A percentile compares a stretch with the other conserved stretches of the same genome.
Evolutionary conservation across 805 yeast species (phyloP).

Genomic region (Candida khao-thaluensis): DNA sequence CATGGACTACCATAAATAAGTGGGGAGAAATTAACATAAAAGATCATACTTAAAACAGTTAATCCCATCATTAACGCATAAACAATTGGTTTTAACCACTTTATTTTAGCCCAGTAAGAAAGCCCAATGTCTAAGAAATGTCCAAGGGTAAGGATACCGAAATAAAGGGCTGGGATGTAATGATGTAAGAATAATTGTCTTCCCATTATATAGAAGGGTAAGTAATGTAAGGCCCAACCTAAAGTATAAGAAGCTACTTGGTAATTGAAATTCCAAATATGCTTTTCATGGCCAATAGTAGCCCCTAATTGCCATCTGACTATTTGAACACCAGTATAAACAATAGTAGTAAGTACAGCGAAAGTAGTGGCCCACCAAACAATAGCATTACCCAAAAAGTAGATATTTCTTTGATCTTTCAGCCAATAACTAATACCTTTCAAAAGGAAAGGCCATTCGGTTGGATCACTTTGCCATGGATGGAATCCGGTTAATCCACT

Average conservation of each 20-base stretch:
- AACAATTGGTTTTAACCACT: slow-evolving; percentile 40
- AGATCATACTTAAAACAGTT: slow-evolving; percentile 49
- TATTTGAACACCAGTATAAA: slow-evolving; percentile 47
- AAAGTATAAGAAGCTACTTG: slow-evolving; percentile 59
- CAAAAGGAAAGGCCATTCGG: slow-evolving; percentile 68
- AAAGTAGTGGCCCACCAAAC: slow-evolving; percentile 73
- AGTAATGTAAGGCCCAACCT: slow-evolving; percentile 73
- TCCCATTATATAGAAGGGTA: slow-evolving; percentile 83
- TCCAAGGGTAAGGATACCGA: slow-evolving; percentile 76
- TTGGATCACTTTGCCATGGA: slow-evolving; percentile 68
- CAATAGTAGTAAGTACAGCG: slow-evolving; percentile 48
- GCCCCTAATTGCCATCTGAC: slow-evolving; percentile 62
- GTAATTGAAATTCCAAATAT: slow-evolving; percentile 61
- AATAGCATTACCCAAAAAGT: slow-evolving; percentile 75
- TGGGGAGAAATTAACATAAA: slow-evolving; percentile 66
- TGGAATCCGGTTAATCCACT: slow-evolving; percentile 68
- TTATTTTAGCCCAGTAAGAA: slow-evolving; percentile 37
- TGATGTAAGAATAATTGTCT: slow-evolving; percentile 93
- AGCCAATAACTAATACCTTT: slow-evolving; percentile 87
- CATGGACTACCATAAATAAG: slow-evolving; percentile 76
- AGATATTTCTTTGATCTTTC: slow-evolving; percentile 57
- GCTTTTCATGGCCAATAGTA: slow-evolving; percentile 46
- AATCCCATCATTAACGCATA: slow-evolving; percentile 42
- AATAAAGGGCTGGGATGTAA: slow-evolving; percentile 81
- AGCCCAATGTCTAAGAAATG: slow-evolving; percentile 58